Evolutionary conservation across 2,329 filamentous ascomycete genomes (phyloP).

Genomic region (Didymella pinodella): DNA sequence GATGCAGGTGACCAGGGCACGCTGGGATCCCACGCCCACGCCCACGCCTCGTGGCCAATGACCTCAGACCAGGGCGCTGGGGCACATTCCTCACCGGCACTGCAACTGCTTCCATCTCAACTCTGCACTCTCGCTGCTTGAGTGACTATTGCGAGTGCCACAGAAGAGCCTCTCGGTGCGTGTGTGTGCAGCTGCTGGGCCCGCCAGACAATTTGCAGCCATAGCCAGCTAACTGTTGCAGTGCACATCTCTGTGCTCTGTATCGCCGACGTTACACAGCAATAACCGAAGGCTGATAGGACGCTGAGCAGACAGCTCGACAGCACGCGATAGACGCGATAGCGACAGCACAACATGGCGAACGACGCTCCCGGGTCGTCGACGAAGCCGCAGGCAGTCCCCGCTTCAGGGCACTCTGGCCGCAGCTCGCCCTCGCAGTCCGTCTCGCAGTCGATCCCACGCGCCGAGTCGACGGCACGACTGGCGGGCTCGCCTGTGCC

Average conservation of each 20-base stretch:
- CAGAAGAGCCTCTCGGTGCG: slow-evolving; percentile 12
- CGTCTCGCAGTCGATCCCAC: slow-evolving; percentile 52
- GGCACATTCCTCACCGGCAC: slow-evolving; percentile 17
- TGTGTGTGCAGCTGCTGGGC: slow-evolving; percentile 13
- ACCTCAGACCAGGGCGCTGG: slow-evolving; percentile 15
- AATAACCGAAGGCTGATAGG: slow-evolving; percentile 30
- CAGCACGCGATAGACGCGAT: slow-evolving; percentile 15
- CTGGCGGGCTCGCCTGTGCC: slow-evolving; percentile 63
- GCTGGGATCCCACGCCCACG: background rate
- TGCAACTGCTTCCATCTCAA: slow-evolving; percentile 13
- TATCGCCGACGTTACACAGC: slow-evolving; percentile 32
- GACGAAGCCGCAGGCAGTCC: slow-evolving; percentile 40
- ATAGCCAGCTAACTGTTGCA: slow-evolving; percentile 5
- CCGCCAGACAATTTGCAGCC: background rate
- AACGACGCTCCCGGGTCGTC: slow-evolving; percentile 30
- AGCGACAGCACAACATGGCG: slow-evolving; percentile 12
- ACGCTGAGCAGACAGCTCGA: slow-evolving; percentile 10
- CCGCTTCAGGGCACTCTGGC: slow-evolving; percentile 38
- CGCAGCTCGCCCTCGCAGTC: slow-evolving; percentile 37
- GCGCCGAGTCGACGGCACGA: slow-evolving; percentile 63
- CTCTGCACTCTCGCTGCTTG: slow-evolving; percentile 11
- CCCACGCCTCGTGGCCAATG: slow-evolving; percentile 12
- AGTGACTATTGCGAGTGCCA: slow-evolving; percentile 11
- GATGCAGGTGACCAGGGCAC: slow-evolving; percentile 14
- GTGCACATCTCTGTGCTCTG: slow-evolving; percentile 6